Evolutionary conservation across 2,329 filamentous ascomycete genomes (phyloP), one percentile per base, ranked within the genome.

Genomic region (Incumbomyces lentus): DNA sequence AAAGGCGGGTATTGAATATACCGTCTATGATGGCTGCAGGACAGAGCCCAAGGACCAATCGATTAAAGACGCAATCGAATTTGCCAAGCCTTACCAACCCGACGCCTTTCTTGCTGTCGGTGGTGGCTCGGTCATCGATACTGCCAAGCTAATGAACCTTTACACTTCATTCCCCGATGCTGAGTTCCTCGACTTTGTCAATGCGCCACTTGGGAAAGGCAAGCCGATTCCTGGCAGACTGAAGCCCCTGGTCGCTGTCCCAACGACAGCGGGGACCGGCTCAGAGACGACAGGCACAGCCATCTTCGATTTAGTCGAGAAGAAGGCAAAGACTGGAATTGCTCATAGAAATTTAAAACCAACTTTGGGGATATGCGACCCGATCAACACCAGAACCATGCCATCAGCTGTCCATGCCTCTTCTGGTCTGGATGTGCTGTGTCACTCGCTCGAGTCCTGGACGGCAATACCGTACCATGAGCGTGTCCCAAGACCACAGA

Each of bases 141-240:
- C 92, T 1, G 90, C 92, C 46, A 98, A 98, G 68, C 75, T 98
- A 47, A 96, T 98, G 89, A 98, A 98, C 62, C 75, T 98, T 0
- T 96, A 96, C 68, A 85, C 82, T 1, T 82, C 79, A 52, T 95
- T 88, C 62, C 89, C 89, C 0, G 84, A 95, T 6, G 90, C 90
- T 30, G 86, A 92, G 57, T 95, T 98, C 62, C 74, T 96, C 31
- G 90, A 98, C 71, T 98, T 98, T 58, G 92, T 98, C 64, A 96
- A 96, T 60, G 90, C 90, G 0, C 92, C 92, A 0, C 70, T 96
- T 0, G 92, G 92, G 49, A 87, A 84, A 52, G 92, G 92, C 3
- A 68, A 78, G 18, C 86, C 86, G 0, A 83, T 93, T 49, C 78
- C 78, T 26, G 78, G 76, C 48, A 74, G 78, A 36, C 72, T 93